Evolutionary conservation across 257 asterid species (phyloP).

Genomic region (Gentiana straminea): DNA sequence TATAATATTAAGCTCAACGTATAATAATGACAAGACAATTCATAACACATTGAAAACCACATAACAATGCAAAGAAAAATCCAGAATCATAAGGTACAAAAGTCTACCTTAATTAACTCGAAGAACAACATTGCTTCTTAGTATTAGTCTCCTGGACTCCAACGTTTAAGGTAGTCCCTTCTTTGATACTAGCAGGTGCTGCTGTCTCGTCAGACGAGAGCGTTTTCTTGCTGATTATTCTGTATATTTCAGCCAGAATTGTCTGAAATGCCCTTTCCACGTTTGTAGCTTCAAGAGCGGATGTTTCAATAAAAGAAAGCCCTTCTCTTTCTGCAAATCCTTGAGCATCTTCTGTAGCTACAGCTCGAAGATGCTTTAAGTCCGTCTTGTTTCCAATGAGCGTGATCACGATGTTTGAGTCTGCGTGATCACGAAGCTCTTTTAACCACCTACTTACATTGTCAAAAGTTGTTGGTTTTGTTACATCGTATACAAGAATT

Average conservation of each 20-base stretch:
- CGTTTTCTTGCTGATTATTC: conserved; percentile 76
- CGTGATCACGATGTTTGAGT: conserved; percentile 80
- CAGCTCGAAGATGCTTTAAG: conserved; percentile 85
- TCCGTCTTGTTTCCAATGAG: conserved; percentile 88
- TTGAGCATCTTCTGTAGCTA: conserved; percentile 90
- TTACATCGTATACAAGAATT: conserved; percentile 80
- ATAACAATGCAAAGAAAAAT: too few species aligned
- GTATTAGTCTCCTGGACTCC: conserved; percentile 50
- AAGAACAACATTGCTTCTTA: conserved; percentile 71
- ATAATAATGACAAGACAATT: too few species aligned
- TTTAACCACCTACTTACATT: conserved; percentile 90
- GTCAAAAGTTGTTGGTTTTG: conserved; percentile 87
- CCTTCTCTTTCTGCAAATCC: conserved; percentile 82
- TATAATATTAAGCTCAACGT: too few species aligned
- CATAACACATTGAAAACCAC: too few species aligned
- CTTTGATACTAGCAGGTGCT: conserved; percentile 46
- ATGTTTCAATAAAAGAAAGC: conserved; percentile 78
- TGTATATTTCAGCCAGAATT: conserved; percentile 76
- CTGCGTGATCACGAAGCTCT: conserved; percentile 94
- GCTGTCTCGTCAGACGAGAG: conserved; percentile 64
- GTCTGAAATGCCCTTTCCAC: conserved; percentile 84
- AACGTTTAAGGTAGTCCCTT: conserved; percentile 70
- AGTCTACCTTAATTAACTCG: conserved; percentile 18
- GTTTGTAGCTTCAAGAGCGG: conserved; percentile 81
- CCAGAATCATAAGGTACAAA: too few species aligned